Conservation (phyloP, 2,329 filamentous ascomycete species). For the Exophiala oligosperma region DNA sequence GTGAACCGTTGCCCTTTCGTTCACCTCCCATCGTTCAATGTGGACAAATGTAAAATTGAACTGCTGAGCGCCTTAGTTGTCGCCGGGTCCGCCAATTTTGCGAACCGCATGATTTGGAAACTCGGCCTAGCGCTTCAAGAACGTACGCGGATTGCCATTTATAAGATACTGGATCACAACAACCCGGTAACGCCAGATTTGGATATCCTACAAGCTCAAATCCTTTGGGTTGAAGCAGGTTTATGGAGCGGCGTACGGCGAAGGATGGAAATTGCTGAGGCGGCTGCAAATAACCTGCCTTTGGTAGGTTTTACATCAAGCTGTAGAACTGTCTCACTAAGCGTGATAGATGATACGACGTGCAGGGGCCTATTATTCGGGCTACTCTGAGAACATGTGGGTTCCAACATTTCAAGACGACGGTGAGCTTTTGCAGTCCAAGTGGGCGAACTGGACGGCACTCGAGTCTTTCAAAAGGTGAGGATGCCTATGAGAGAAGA, state of each 20-base stretch:
- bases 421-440: conserved; percentile 15
- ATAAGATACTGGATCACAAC: conserved; percentile 34
- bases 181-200: conserved; percentile 35
- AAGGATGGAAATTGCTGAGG: conserved; percentile 38
- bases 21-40: background rate
- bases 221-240: conserved; percentile 36
- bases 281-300: background rate
- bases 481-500: background rate
- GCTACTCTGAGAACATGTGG: too few relatives aligned
- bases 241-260: conserved; percentile 36
- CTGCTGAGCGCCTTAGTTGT: conserved; percentile 34
- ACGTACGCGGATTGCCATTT: conserved; percentile 35
- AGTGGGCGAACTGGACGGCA: conserved; percentile 34
- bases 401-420: conserved; percentile 1
- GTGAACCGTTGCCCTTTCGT: background rate
- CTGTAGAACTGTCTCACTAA: too few relatives aligned
- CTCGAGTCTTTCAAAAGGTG: conserved; percentile 34
- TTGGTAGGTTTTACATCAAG: too few relatives aligned
- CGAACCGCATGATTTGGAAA: conserved; percentile 39
- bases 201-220: conserved; percentile 36
- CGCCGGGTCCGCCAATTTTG: conserved; percentile 39
- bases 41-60: background rate
- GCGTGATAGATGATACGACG: too few relatives aligned
- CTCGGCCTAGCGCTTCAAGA: conserved; percentile 45
- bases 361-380: too few relatives aligned